A percentile compares a stretch with the other conserved stretches of the same genome.
Evolutionary conservation across 2,329 filamentous ascomycete species (phyloP).

Genomic region (Fusarium bulbicola): DNA sequence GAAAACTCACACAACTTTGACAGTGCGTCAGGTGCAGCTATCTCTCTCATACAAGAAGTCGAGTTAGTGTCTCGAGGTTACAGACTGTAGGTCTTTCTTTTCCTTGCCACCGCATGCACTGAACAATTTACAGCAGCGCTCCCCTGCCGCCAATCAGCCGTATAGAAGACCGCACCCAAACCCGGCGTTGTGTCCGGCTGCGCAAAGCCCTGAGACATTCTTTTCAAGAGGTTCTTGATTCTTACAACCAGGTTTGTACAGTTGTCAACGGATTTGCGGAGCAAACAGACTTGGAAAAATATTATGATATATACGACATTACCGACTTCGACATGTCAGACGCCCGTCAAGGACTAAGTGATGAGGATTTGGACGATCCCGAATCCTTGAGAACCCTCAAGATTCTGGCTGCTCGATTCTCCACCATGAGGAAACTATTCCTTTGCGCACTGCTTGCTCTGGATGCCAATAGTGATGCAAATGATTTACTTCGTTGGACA

Average conservation of each 20-base stretch:
- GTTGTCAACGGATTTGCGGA: conserved; percentile 78
- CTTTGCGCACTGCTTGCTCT: conserved; percentile 90
- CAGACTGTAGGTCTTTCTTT: conserved; percentile 68
- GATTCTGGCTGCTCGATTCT: conserved; percentile 81
- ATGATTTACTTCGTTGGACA: conserved; percentile 82
- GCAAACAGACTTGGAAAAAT: conserved; percentile 85
- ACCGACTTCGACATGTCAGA: conserved; percentile 77
- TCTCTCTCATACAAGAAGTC: conserved; percentile 92
- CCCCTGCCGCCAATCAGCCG: conserved; percentile 92
- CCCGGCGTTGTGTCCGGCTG: conserved; percentile 80
- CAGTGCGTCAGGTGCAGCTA: conserved; percentile 75
- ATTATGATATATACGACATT: conserved; percentile 89
- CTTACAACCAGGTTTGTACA: conserved; percentile 75
- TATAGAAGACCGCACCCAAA: conserved; percentile 83
- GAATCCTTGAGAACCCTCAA: conserved; percentile 85
- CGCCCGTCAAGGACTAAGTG: conserved; percentile 70
- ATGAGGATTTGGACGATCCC: conserved; percentile 76
- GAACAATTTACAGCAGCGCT: conserved; percentile 69
- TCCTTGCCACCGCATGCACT: not conserved
- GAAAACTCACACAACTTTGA: conserved; percentile 83
- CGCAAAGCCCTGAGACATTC: conserved; percentile 78
- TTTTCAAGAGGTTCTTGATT: conserved; percentile 74
- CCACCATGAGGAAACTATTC: conserved; percentile 83
- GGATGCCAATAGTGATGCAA: conserved; percentile 79
- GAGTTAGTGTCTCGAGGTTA: conserved; percentile 93